phyloP scores from a whole-genome alignment of 495 filamentous ascomycete genomes.

The Penicillium waksmanii region DNA sequence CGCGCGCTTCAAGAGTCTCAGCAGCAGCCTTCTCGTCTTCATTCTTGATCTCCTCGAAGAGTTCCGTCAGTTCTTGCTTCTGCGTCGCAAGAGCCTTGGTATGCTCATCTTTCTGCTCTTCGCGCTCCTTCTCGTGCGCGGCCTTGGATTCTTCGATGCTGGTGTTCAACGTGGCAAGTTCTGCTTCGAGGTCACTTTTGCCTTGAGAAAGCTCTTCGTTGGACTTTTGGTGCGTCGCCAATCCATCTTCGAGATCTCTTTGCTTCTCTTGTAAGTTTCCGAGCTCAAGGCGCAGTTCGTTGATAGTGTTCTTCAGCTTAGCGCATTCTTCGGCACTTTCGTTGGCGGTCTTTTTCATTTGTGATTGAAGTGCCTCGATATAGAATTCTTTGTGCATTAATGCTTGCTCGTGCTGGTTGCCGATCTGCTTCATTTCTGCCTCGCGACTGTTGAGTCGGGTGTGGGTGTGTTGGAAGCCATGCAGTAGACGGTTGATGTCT shows the following conservation, averaged over 20 bases:
- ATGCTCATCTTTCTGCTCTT: constrained; percentile 47
- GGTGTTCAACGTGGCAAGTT: constrained; percentile 56
- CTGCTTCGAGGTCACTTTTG: constrained; percentile 49
- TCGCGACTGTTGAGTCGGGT: constrained; percentile 48
- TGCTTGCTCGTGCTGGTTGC: constrained; percentile 50
- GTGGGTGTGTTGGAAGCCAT: constrained; percentile 50
- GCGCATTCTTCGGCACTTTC: constrained; percentile 54
- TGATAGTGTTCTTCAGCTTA: constrained; percentile 51
- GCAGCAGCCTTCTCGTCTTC: constrained; percentile 50
- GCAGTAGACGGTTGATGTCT: constrained; percentile 51
- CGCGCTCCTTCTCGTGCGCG: constrained; percentile 39
- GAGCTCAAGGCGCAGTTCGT: constrained; percentile 58
- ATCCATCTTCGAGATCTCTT: constrained; percentile 51
- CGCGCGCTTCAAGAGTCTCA: constrained; percentile 43
- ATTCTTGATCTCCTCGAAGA: constrained; percentile 52
- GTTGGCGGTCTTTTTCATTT: constrained; percentile 55
- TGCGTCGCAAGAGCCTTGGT: constrained; percentile 41
- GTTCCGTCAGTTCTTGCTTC: constrained; percentile 49
- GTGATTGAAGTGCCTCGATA: constrained; percentile 54
- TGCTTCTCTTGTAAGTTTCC: constrained; percentile 59
- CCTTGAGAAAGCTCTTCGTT: constrained; percentile 44
- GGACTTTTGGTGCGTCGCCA: constrained; percentile 43
- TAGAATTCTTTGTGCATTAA: constrained; percentile 57
- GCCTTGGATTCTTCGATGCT: constrained; percentile 47
- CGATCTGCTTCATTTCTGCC: constrained; percentile 49